Percentiles rank a stretch among this genome's conserved stretches.
Conservation (phyloP, 352 stramenopile genomes). For the Phytophthora citricola region DNA sequence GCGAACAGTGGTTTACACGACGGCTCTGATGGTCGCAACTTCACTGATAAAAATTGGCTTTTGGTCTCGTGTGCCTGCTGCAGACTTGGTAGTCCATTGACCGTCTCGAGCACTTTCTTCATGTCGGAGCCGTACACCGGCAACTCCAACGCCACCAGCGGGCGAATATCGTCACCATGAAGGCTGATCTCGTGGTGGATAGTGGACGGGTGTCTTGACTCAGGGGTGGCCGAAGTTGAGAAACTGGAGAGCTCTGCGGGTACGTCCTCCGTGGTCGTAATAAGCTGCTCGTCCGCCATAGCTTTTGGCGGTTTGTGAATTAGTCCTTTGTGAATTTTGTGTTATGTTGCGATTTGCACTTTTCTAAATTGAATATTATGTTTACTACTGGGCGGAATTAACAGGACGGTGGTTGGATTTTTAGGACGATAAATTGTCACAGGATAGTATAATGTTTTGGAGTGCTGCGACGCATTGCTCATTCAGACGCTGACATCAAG, state of each 20-base stretch:
- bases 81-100: constrained; percentile 63
- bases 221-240: constrained; percentile 1
- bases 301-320: constrained; percentile 24
- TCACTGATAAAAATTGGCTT: constrained; percentile 81
- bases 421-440: no score
- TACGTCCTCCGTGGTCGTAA: constrained; percentile 3
- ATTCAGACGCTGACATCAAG: no score
- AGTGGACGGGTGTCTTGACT: constrained; percentile 1
- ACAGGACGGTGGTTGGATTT: no score
- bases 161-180: constrained; percentile 39
- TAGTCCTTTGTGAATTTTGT: constrained; percentile 3
- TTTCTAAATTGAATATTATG: neutral
- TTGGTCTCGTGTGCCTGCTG: constrained; percentile 76
- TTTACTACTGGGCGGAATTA: neutral
- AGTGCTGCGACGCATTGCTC: no score
- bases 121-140: constrained; percentile 65
- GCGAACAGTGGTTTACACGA: constrained; percentile 87
- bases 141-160: constrained; percentile 70
- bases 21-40: constrained; percentile 74
- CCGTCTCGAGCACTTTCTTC: constrained; percentile 57
- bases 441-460: no score
- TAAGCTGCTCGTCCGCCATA: constrained; percentile 32
- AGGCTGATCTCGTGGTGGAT: constrained; percentile 41
- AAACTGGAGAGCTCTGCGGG: constrained; percentile 4
- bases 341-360: neutral